Evolutionary conservation across 2,329 filamentous ascomycete species (phyloP).

Genomic region (Trichoderma aggressivum): DNA sequence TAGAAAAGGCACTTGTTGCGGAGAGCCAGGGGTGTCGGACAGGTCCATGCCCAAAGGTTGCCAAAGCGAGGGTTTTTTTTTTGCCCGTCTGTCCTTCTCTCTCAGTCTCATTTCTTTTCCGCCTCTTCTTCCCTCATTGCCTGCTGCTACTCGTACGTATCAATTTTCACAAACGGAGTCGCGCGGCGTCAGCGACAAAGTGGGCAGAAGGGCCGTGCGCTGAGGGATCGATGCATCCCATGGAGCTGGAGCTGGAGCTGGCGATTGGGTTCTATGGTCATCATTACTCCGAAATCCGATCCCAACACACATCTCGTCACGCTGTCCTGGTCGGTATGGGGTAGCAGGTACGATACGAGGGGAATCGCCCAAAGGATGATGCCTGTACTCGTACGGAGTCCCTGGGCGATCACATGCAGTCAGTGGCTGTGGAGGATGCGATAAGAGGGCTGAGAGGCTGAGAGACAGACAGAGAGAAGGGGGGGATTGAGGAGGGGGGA

Average conservation of each 20-base stretch:
- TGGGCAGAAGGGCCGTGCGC: slow-evolving; percentile 1
- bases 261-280: slow-evolving; percentile 15
- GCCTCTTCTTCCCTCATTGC: not conserved
- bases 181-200: slow-evolving; percentile 7
- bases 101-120: no score
- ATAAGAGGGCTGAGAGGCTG: not conserved
- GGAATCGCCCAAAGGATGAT: not conserved
- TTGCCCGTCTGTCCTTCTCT: no score
- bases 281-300: slow-evolving; percentile 15
- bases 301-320: not conserved
- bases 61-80: not conserved
- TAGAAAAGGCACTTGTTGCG: not conserved
- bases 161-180: not conserved
- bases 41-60: not conserved
- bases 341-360: not conserved
- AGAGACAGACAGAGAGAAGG: not conserved
- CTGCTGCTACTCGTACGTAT: not conserved
- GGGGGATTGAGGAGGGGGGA: not conserved
- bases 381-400: not conserved
- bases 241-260: not conserved
- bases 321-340: not conserved
- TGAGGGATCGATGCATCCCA: slow-evolving; percentile 1
- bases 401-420: not conserved
- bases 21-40: not conserved
- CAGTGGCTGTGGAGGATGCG: not conserved